Conservation (phyloP, 192 early-diverging fungal species). For the Linnemannia zychae region DNA sequence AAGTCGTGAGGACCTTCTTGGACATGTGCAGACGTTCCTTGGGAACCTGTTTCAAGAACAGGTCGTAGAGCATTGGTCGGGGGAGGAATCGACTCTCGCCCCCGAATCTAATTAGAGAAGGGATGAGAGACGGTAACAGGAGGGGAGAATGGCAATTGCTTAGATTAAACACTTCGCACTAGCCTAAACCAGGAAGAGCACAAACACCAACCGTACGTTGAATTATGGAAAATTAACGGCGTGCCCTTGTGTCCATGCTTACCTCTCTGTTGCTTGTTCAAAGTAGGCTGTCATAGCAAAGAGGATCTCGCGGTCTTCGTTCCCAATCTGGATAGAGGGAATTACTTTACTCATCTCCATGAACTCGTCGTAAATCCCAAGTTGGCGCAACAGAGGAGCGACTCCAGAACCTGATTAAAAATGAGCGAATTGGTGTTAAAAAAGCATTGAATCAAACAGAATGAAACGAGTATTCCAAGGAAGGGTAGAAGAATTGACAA, state of each 20-base stretch:
- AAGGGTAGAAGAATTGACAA: neutral
- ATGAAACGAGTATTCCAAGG: neutral
- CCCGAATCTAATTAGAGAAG: neutral
- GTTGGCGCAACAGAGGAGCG: constrained; percentile 11
- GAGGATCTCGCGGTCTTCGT: neutral
- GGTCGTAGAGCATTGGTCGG: constrained; percentile 3
- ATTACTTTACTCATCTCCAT: neutral
- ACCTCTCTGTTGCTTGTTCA: neutral
- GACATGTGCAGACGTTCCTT: constrained; percentile 29
- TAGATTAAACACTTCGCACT: too few relatives aligned
- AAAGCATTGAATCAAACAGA: neutral
- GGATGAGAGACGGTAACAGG: neutral
- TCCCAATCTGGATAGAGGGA: neutral
- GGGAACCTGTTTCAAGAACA: constrained; percentile 12
- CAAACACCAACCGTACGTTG: too few relatives aligned
- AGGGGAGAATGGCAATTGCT: neutral
- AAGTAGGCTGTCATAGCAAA: neutral
- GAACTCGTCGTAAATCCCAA: constrained; percentile 22
- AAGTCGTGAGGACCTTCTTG: constrained; percentile 14
- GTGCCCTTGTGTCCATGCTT: too few relatives aligned
- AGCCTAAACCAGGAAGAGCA: too few relatives aligned
- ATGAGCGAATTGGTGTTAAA: too few relatives aligned
- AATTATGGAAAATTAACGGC: neutral
- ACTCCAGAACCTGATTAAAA: neutral
- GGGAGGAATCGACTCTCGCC: neutral